phyloP scores from a whole-genome alignment of 2,329 filamentous ascomycete species.

The Aureobasidium namibiae region DNA sequence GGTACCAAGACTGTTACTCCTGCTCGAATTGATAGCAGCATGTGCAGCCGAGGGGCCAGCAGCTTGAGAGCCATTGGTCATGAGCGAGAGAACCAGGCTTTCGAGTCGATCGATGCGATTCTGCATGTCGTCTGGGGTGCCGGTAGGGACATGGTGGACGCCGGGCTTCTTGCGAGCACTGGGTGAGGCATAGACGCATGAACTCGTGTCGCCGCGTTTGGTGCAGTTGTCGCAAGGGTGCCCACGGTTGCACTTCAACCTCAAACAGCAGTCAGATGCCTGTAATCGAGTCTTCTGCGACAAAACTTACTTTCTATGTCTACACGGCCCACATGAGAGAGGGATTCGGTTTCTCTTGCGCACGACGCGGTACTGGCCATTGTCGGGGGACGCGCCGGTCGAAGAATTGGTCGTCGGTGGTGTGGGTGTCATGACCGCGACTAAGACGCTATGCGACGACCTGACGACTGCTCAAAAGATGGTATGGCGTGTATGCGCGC shows the following conservation, averaged over 20 bases:
- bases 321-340: conserved; percentile 82
- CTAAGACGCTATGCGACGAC: neutral
- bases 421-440: conserved; percentile 54
- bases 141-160: conserved; percentile 26
- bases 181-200: conserved; percentile 73
- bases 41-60: conserved; percentile 48
- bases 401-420: conserved; percentile 73
- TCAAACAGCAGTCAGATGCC: conserved; percentile 35
- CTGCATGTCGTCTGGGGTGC: conserved; percentile 89
- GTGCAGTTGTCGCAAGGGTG: conserved; percentile 92
- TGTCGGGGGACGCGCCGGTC: conserved; percentile 68
- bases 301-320: conserved; percentile 71
- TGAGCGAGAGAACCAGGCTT: conserved; percentile 81
- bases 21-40: conserved; percentile 42
- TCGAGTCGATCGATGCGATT: conserved; percentile 94
- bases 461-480: neutral
- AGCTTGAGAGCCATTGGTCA: conserved; percentile 74
- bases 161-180: conserved; percentile 62
- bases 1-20: conserved; percentile 31
- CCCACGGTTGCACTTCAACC: conserved; percentile 85
- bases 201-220: conserved; percentile 71
- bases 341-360: conserved; percentile 88
- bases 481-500: neutral
- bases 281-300: neutral
- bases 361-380: conserved; percentile 73